A percentile compares a stretch with the other conserved stretches of the same genome.
Conservation (phyloP, 768 basidiomycete species). For the Rhodosporidiobolus sp. region DNA sequence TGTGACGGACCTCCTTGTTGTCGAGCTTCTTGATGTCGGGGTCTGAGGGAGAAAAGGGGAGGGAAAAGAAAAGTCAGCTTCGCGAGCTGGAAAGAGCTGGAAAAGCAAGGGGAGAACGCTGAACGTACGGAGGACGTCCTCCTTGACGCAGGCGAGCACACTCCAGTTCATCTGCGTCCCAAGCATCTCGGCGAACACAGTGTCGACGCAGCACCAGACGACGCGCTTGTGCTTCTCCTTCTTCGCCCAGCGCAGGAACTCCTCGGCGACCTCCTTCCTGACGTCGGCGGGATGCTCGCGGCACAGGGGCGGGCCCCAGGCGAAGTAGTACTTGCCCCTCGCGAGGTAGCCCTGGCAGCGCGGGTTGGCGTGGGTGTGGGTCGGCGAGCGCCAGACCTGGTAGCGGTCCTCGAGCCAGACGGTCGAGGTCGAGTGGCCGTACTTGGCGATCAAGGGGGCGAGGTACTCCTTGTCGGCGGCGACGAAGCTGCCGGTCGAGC, state of each 20-base stretch:
- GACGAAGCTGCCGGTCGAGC: not conserved
- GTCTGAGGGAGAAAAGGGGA: not conserved
- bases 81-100: not conserved
- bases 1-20: constrained; percentile 31
- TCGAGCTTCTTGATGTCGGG: constrained; percentile 39
- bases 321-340: constrained; percentile 25
- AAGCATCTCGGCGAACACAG: constrained; percentile 23
- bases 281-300: constrained; percentile 5
- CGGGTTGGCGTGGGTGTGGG: constrained; percentile 23
- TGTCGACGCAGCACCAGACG: constrained; percentile 28
- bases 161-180: constrained; percentile 21
- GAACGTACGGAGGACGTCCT: constrained; percentile 32
- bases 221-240: constrained; percentile 22
- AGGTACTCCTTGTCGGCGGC: constrained; percentile 30
- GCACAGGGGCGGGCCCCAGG: constrained; percentile 38
- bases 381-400: constrained; percentile 21
- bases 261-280: constrained; percentile 15
- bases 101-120: no score
- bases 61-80: no score
- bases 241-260: constrained; percentile 20
- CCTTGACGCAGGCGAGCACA: constrained; percentile 24
- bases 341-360: constrained; percentile 36
- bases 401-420: constrained; percentile 37
- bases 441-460: constrained; percentile 25
- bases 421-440: constrained; percentile 27